Conservation (phyloP, 805 yeast genomes). For the Candida incommunis region DNA sequence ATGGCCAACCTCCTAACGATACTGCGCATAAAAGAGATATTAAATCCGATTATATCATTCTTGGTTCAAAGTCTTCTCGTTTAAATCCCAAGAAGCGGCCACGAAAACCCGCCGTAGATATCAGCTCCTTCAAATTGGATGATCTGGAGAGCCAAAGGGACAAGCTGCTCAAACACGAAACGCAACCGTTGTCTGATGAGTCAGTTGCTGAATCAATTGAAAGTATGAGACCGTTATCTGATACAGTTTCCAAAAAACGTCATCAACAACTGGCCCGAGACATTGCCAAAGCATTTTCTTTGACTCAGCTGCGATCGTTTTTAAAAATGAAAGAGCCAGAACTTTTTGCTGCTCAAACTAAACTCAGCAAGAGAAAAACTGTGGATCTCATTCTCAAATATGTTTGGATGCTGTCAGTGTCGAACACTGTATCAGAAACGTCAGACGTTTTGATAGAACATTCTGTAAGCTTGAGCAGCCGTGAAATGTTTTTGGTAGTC, state of each 20-base stretch:
- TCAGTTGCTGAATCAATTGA: slow-evolving; percentile 8
- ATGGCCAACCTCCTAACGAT: too few relatives aligned
- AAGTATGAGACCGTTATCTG: slow-evolving; percentile 8
- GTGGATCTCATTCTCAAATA: slow-evolving; percentile 20
- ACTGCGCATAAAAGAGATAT: too few relatives aligned
- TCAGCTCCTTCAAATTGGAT: slow-evolving; percentile 5
- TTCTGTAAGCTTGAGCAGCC: slow-evolving; percentile 21
- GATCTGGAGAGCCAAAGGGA: slow-evolving; percentile 10
- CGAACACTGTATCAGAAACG: slow-evolving; percentile 15
- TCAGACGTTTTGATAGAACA: slow-evolving; percentile 24
- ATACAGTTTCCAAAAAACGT: slow-evolving; percentile 11
- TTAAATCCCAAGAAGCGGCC: slow-evolving; percentile 9
- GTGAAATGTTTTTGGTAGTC: slow-evolving; percentile 28
- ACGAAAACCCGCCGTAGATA: not conserved
- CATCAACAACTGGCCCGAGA: slow-evolving; percentile 13
- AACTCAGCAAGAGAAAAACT: slow-evolving; percentile 10
- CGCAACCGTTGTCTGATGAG: slow-evolving; percentile 6
- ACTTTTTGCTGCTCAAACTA: not conserved
- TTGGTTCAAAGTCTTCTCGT: slow-evolving; percentile 11
- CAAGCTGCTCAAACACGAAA: slow-evolving; percentile 9
- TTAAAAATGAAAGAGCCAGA: slow-evolving; percentile 2
- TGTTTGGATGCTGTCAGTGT: slow-evolving; percentile 23
- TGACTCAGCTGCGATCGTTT: slow-evolving; percentile 14
- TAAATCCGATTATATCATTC: slow-evolving; percentile 9
- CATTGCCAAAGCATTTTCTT: slow-evolving; percentile 15